Evolutionary conservation across 2,329 filamentous ascomycete species (phyloP).

Genomic region (Bipolaris bicolor): DNA sequence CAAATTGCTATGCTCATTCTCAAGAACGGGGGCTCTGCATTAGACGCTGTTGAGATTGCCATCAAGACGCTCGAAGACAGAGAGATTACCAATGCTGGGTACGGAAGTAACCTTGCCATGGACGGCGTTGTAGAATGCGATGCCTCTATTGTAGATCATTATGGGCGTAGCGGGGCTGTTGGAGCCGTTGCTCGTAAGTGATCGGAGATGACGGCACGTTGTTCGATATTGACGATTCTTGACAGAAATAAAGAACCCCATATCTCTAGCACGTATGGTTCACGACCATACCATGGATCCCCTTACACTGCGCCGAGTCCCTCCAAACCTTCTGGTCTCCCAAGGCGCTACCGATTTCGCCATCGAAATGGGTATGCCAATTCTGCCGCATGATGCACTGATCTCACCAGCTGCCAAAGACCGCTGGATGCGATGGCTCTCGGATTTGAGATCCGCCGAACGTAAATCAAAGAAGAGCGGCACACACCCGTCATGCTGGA

Average conservation of each 20-base stretch:
- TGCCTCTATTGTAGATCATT: conserved; percentile 89
- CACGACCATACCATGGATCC: conserved; percentile 77
- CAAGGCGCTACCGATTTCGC: conserved; percentile 88
- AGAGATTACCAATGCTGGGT: conserved; percentile 96
- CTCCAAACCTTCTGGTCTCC: conserved; percentile 88
- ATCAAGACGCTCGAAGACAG: conserved; percentile 88
- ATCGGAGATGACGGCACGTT: neutral
- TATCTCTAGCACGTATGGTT: conserved; percentile 82
- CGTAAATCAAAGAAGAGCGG: conserved; percentile 49
- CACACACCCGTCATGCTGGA: conserved; percentile 37
- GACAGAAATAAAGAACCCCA: conserved; percentile 88
- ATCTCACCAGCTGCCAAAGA: conserved; percentile 81
- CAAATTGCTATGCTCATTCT: conserved; percentile 81
- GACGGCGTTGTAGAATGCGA: conserved; percentile 94
- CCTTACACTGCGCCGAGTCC: conserved; percentile 84
- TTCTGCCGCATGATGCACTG: conserved; percentile 76
- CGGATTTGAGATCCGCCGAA: conserved; percentile 70
- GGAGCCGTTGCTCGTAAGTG: conserved; percentile 85
- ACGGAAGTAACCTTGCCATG: conserved; percentile 90
- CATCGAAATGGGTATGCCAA: conserved; percentile 73
- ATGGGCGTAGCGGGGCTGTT: conserved; percentile 88
- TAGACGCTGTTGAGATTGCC: conserved; percentile 89
- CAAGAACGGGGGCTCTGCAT: conserved; percentile 75
- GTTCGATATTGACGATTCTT: conserved; percentile 23
- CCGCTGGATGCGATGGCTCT: conserved; percentile 77